Conservation (phyloP, 331 rosid species). For the Malus hybrid region DNA sequence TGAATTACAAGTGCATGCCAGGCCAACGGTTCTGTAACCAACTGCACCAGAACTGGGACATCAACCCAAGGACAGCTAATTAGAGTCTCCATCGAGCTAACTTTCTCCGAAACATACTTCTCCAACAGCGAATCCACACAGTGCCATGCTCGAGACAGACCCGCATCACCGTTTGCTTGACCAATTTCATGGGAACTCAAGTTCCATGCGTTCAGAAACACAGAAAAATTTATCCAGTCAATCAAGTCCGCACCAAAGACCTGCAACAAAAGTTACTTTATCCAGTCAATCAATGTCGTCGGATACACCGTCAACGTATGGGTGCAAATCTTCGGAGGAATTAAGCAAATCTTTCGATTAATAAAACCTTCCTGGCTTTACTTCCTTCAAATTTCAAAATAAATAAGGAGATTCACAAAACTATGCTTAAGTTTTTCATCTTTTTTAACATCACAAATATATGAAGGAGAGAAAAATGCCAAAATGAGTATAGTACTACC, state of each 20-base stretch:
- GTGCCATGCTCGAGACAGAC: constrained; percentile 41
- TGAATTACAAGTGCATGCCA: constrained; percentile 90
- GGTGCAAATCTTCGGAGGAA: background rate
- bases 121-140: constrained; percentile 60
- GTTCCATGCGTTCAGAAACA: constrained; percentile 78
- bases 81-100: constrained; percentile 36
- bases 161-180: constrained; percentile 31
- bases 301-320: too few species aligned
- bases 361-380: background rate
- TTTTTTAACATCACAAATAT: background rate
- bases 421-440: background rate
- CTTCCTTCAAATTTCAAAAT: background rate
- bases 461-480: background rate
- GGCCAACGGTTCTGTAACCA: constrained; percentile 82
- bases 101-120: constrained; percentile 45
- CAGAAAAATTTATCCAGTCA: constrained; percentile 83
- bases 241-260: constrained; percentile 61
- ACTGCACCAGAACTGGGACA: constrained; percentile 51
- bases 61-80: constrained; percentile 44
- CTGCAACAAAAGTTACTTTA: constrained; percentile 33
- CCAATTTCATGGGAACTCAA: constrained; percentile 59
- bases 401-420: background rate
- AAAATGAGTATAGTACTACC: constrained; percentile 39
- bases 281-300: background rate
- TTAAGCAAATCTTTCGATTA: background rate